Conservation (phyloP, 2,329 filamentous ascomycete species). For the Cladophialophora carrionii region DNA sequence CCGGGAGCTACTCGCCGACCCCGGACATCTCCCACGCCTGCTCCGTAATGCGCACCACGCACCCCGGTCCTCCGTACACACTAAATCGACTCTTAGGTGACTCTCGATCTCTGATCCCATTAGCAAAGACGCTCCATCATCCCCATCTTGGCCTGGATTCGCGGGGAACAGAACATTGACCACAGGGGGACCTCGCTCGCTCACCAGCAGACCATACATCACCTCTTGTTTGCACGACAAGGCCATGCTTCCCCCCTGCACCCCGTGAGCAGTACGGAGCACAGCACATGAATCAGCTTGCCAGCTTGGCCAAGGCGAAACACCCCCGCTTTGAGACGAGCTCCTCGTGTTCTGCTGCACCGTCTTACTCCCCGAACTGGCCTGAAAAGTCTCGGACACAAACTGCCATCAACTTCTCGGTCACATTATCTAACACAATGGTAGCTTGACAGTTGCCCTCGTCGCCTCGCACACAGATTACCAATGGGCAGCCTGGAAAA, state of each 20-base stretch:
- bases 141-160: background rate
- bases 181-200: background rate
- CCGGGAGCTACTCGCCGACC: background rate
- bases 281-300: background rate
- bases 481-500: constrained; percentile 9
- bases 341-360: background rate
- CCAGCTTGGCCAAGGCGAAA: background rate
- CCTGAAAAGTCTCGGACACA: background rate
- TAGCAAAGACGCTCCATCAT: background rate
- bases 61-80: too few relatives aligned
- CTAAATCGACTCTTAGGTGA: background rate
- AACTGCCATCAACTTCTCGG: background rate
- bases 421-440: background rate
- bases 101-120: background rate
- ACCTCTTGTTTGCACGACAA: background rate
- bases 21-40: background rate
- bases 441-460: background rate
- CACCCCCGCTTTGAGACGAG: background rate
- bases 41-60: too few relatives aligned
- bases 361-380: background rate
- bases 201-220: background rate
- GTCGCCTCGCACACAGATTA: background rate
- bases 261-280: too few relatives aligned
- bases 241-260: background rate
- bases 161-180: background rate